phyloP scores from a whole-genome alignment of 78 protist species.

The Isochrysis galbana region DNA sequence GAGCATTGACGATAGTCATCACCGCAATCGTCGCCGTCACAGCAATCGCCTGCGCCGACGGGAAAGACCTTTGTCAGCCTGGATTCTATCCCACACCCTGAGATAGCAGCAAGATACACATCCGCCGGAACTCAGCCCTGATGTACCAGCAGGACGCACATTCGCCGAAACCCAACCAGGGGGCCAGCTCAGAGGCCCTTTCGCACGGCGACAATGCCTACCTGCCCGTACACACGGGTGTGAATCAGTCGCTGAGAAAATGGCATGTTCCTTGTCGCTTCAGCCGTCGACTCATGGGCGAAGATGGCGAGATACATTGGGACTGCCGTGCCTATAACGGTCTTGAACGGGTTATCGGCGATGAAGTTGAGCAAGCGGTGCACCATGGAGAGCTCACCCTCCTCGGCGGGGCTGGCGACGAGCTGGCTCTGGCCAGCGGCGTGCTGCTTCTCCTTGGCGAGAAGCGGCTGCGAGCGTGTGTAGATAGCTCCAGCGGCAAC shows the following conservation, averaged over 20 bases:
- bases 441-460: too few relatives aligned
- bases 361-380: neutral
- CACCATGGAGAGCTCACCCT: too few relatives aligned
- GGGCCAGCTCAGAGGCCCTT: neutral
- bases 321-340: neutral
- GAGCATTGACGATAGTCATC: neutral
- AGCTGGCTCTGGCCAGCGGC: too few relatives aligned
- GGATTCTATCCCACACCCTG: too few relatives aligned
- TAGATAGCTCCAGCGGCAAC: too few relatives aligned
- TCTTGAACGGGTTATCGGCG: neutral
- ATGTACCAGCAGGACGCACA: neutral
- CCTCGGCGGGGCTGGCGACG: too few relatives aligned
- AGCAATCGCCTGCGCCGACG: neutral
- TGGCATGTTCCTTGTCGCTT: neutral
- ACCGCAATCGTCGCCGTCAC: neutral
- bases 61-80: too few relatives aligned
- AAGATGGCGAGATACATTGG: neutral
- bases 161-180: neutral
- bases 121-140: neutral
- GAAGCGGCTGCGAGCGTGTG: too few relatives aligned
- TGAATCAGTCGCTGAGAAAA: neutral
- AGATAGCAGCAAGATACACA: neutral
- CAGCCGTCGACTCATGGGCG: neutral
- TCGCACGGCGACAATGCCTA: neutral
- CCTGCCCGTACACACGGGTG: neutral